Base-by-base conservation (phyloP, 1,284 basidiomycete genomes). In the Malassezia restricta region DNA sequence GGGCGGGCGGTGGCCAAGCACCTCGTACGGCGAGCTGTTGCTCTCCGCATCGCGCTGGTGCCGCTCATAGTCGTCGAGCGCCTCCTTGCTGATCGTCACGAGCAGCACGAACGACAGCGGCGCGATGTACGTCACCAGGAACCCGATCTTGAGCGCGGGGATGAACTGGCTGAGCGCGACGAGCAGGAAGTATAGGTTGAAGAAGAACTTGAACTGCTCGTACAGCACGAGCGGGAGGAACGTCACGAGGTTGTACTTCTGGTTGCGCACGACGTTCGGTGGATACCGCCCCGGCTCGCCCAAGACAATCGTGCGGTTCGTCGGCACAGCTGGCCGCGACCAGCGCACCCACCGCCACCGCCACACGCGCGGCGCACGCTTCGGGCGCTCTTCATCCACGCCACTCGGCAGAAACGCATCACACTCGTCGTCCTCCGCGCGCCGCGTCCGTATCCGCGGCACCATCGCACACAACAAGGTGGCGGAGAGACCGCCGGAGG, bases 191-290 rank as follows among this genome's bases (percentile, higher is more conserved):
- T 98, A 99, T 11, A 98, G 80, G 74, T 99, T 99, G 83, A 95
- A 98, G 79, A 99, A 99, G 79, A 94, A 96, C 76, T 96, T 98
- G 84, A 98, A 99, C 75, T 98, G 94, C 74, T 96, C 91, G 75
- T 96, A 98, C 73, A 98, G 83, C 40, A 98, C 91, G 57, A 95
- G 80, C 0, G 92, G 92, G 4, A 99, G 79, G 77, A 98, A 98
- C 8, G 87, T 88, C 75, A 89, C 79, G 46, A 87, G 76, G 70
- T 89, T 94, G 79, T 98, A 98, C 76, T 99, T 99, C 74, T 96
- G 92, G 68, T 99, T 99, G 62, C 87, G 83, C 39, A 96, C 86
- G 31, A 86, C 83, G 74, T 98, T 99, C 29, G 89, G 65, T 0
- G 79, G 76, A 51, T 72, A 78, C 15, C 62, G 60, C 1, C 74